These are phyloP conservation scores for Rutidosis leptorrhynchoides DNA, from an alignment of 129 eudicot genomes.

Conservation along the genomic window DNA sequence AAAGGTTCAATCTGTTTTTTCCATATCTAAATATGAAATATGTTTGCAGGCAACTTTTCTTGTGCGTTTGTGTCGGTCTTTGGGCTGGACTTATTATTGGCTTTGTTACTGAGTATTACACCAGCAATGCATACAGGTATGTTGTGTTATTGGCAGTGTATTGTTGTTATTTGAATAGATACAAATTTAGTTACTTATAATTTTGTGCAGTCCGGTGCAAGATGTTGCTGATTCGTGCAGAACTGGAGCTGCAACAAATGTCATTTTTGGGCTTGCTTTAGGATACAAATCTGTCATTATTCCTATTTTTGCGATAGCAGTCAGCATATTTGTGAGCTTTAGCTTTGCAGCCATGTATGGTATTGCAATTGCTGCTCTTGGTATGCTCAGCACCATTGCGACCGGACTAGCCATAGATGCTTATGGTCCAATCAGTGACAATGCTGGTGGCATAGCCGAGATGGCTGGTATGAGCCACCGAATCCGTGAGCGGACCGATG, in stretches of 20 bases:
- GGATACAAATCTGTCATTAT: constrained; percentile 92
- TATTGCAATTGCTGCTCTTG: constrained; percentile 80
- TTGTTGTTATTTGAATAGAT: not conserved
- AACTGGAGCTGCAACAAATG: constrained; percentile 89
- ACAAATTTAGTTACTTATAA: not conserved
- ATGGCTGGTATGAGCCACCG: constrained; percentile 98
- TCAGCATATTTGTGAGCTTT: constrained; percentile 71
- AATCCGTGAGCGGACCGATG: constrained; percentile 84
- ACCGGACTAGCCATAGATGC: constrained; percentile 94
- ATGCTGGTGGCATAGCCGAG: constrained; percentile 94
- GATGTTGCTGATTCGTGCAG: constrained; percentile 93
- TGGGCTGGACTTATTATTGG: constrained; percentile 80
- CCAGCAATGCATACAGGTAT: constrained; percentile 80
- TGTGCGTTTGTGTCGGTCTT: constrained; percentile 69
- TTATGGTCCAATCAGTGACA: constrained; percentile 86
- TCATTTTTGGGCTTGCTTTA: constrained; percentile 81
- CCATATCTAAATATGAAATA: not conserved
- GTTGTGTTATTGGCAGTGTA: not conserved
- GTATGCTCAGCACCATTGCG: constrained; percentile 87
- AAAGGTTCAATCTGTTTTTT: no score
- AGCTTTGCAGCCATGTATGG: constrained; percentile 90
- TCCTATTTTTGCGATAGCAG: constrained; percentile 81
- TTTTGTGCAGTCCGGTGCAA: constrained; percentile 67
- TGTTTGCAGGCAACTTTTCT: constrained; percentile 55
- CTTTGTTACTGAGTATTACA: constrained; percentile 72